Conservation (phyloP, 352 stramenopile species). For the Pythium aphanidermatum region DNA sequence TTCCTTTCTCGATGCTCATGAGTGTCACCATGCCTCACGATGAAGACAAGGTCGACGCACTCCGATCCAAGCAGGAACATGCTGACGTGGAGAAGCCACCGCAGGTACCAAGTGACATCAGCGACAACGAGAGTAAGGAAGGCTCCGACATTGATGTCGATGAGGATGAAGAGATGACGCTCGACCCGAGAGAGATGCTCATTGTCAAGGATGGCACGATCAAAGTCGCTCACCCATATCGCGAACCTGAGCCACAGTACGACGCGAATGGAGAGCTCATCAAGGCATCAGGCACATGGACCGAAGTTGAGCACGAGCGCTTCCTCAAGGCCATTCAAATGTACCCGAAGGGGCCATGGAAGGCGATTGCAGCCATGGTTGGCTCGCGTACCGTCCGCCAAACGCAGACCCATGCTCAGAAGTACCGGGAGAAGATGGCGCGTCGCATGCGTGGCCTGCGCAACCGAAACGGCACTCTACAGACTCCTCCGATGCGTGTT, state of each 20-base stretch:
- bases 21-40: conserved; percentile 20
- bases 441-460: conserved; percentile 52
- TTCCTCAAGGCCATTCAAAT: conserved; percentile 54
- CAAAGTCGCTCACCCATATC: conserved; percentile 52
- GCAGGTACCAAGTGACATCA: conserved; percentile 6
- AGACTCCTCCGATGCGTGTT: conserved; percentile 24
- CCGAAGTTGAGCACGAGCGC: conserved; percentile 46
- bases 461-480: conserved; percentile 53
- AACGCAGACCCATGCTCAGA: conserved; percentile 65
- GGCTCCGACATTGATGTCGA: conserved; percentile 23
- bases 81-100: conserved; percentile 9
- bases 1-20: conserved; percentile 8
- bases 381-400: conserved; percentile 58
- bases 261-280: conserved; percentile 49
- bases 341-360: conserved; percentile 60
- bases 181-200: conserved; percentile 70
- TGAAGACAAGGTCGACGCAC: conserved; percentile 15
- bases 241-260: conserved; percentile 49
- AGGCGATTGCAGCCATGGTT: conserved; percentile 58
- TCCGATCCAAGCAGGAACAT: conserved; percentile 7
- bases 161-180: conserved; percentile 28
- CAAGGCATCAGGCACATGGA: conserved; percentile 56
- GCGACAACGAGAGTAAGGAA: conserved; percentile 12
- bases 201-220: conserved; percentile 71
- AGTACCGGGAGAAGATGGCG: conserved; percentile 58